Conservation (phyloP, 73 alveolate species). For the Durusdinium trenchii region DNA sequence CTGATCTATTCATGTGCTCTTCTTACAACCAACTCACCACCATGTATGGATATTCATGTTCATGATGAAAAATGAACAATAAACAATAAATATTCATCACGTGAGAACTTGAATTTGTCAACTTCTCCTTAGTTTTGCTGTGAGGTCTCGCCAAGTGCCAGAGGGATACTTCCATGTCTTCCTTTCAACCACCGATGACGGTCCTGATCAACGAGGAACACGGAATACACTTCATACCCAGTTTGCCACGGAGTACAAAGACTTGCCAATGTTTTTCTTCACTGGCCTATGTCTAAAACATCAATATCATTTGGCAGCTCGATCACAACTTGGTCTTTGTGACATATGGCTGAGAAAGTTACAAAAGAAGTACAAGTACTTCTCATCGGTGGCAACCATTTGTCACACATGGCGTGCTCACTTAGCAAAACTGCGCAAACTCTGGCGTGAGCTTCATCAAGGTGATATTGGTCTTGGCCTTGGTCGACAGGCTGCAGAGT, state of each 20-base stretch:
- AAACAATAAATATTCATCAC: neutral
- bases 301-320: slow-evolving; percentile 28
- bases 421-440: neutral
- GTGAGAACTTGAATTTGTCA: too few relatives aligned
- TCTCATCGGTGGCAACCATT: neutral
- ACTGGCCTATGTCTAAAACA: neutral
- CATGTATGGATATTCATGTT: neutral
- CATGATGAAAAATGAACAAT: neutral
- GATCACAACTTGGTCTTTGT: neutral
- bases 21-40: neutral
- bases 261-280: neutral
- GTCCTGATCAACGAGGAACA: slow-evolving; percentile 30
- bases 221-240: neutral
- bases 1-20: neutral
- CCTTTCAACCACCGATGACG: neutral
- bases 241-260: neutral
- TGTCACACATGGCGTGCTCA: slow-evolving; percentile 29
- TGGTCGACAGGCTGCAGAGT: neutral
- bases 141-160: neutral
- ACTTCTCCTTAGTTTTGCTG: neutral
- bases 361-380: neutral
- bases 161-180: neutral
- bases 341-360: neutral
- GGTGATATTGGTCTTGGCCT: neutral
- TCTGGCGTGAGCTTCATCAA: neutral